Percentiles rank a stretch among this genome's conserved stretches.
These are phyloP conservation scores for Fusarium nematophilum DNA, from an alignment of 2,329 filamentous ascomycete genomes.

Conservation along the genomic window DNA sequence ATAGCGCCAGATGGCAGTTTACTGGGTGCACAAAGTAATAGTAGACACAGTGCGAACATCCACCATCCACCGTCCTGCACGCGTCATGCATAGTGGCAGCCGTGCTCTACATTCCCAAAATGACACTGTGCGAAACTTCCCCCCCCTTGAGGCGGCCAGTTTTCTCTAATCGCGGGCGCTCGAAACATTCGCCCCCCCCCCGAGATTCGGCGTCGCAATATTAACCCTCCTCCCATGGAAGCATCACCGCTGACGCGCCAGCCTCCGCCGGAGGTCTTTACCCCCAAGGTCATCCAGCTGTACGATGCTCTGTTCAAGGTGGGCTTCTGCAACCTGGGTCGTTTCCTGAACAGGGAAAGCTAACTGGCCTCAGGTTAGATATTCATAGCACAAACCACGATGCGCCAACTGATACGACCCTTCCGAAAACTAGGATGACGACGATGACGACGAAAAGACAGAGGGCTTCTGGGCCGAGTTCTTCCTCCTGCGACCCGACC, in stretches of 20 bases:
- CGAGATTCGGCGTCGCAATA: constrained; percentile 8
- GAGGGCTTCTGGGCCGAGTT: constrained; percentile 98
- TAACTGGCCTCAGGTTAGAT: constrained; percentile 44
- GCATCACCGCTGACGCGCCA: constrained; percentile 94
- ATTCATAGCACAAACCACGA: constrained; percentile 19
- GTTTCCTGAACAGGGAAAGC: constrained; percentile 19
- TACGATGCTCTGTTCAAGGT: constrained; percentile 88
- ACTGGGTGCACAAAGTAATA: no score
- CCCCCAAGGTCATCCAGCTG: constrained; percentile 91
- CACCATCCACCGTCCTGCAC: not conserved
- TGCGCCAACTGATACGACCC: constrained; percentile 45
- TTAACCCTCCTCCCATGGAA: constrained; percentile 70
- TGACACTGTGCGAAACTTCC: constrained; percentile 17
- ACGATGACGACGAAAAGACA: constrained; percentile 75
- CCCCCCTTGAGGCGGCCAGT: constrained; percentile 11
- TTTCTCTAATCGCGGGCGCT: constrained; percentile 34
- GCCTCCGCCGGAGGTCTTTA: constrained; percentile 87
- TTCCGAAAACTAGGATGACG: constrained; percentile 63
- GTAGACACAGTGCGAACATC: constrained; percentile 7
- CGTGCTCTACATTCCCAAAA: constrained; percentile 7
- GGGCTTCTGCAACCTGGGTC: no score
- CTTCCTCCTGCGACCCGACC: constrained; percentile 88
- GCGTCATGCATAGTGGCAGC: constrained; percentile 10
- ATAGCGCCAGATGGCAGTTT: no score
- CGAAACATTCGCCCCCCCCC: constrained; percentile 1